Evolutionary conservation across 441 rosid genomes (phyloP).

Genomic region (Theobroma grandiflorum): DNA sequence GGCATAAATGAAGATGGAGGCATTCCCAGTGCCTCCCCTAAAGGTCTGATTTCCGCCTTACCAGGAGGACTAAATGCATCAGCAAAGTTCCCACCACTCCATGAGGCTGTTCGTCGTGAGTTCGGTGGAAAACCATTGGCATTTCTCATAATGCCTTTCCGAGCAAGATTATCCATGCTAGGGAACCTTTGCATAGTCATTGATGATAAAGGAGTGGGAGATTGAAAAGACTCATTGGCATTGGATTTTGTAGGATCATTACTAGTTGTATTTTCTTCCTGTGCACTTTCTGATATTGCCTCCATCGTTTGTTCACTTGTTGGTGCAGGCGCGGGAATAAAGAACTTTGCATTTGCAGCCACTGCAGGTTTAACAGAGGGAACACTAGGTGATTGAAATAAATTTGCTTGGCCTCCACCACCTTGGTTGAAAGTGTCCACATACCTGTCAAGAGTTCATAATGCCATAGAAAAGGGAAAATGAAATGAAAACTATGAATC

Average conservation of each 20-base stretch:
- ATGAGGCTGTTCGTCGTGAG: slow-evolving; percentile 84
- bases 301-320: slow-evolving; percentile 57
- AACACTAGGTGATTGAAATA: slow-evolving; percentile 70
- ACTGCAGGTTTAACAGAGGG: slow-evolving; percentile 78
- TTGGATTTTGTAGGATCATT: slow-evolving; percentile 55
- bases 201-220: slow-evolving; percentile 47
- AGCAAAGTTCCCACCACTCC: slow-evolving; percentile 77
- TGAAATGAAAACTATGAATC: not conserved
- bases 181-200: slow-evolving; percentile 65
- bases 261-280: slow-evolving; percentile 44
- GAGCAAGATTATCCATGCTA: slow-evolving; percentile 73
- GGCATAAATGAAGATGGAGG: slow-evolving; percentile 49
- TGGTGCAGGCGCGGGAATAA: slow-evolving; percentile 70
- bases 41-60: slow-evolving; percentile 38
- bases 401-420: slow-evolving; percentile 58
- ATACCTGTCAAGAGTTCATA: slow-evolving; percentile 50
- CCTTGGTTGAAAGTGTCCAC: slow-evolving; percentile 87
- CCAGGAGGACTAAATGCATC: slow-evolving; percentile 46
- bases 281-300: slow-evolving; percentile 57
- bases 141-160: slow-evolving; percentile 35
- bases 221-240: slow-evolving; percentile 42
- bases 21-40: slow-evolving; percentile 47
- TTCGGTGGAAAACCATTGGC: slow-evolving; percentile 44
- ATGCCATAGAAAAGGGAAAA: slow-evolving; percentile 7
- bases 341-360: slow-evolving; percentile 78